phyloP scores from a whole-genome alignment of 768 basidiomycete genomes.

The Kondoa subrosea region DNA sequence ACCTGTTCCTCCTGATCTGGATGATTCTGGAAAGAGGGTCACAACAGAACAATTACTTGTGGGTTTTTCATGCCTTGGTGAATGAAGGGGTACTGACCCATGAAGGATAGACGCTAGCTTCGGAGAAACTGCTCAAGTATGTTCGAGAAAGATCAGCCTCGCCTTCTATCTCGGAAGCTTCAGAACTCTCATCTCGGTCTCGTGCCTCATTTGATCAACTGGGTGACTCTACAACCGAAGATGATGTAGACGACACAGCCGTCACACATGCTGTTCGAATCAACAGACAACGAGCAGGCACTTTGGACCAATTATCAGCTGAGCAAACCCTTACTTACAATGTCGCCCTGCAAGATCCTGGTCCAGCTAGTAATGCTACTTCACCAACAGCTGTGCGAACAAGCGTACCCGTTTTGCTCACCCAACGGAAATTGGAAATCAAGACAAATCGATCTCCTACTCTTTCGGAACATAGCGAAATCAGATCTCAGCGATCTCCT shows the following conservation, averaged over 20 bases:
- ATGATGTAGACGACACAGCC: neutral
- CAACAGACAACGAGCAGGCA: neutral
- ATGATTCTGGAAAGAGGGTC: neutral
- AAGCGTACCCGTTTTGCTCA: neutral
- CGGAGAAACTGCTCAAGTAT: neutral
- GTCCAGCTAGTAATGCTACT: neutral
- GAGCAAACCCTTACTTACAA: neutral
- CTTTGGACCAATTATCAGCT: neutral
- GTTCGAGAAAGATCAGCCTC: neutral
- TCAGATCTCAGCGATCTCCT: neutral
- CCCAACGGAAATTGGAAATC: neutral
- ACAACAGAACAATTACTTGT: slow-evolving; percentile 3
- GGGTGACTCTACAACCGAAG: neutral
- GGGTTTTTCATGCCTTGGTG: neutral
- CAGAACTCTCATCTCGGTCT: neutral
- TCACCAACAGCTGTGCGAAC: neutral
- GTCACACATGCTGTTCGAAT: neutral
- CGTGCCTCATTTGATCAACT: neutral
- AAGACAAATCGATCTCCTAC: neutral
- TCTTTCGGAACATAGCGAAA: too few species aligned
- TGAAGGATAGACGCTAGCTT: slow-evolving; percentile 2
- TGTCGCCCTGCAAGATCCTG: neutral
- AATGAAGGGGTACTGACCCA: too few species aligned
- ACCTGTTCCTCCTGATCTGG: neutral
- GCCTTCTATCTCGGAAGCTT: neutral